Evolutionary conservation across 805 yeast species (phyloP), one percentile per base, ranked within the genome.

Genomic region (Yarrowia yakushimensis): DNA sequence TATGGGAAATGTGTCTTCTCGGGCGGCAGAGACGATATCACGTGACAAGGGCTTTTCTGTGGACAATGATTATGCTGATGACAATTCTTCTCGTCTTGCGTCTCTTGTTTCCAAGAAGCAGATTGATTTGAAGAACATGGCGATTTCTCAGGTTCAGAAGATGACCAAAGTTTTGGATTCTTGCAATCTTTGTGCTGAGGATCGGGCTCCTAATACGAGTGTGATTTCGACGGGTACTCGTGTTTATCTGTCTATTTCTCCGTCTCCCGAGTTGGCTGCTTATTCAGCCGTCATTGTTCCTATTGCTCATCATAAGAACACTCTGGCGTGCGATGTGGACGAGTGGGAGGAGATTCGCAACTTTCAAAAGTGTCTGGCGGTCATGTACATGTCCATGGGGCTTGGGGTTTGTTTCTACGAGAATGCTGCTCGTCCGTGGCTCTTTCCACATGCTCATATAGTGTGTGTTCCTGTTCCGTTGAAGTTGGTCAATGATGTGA

Each of bases 331-430:
- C 63, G 78, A 74, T 23, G 73, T 71, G n/a, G 77, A 76, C 43
- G 82, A 79, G 64, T 72, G 75, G 74, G 76, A 73, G 17, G 84
- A 81, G 66, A 72, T 81, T 2, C 65, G 72, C 54, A 75, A 76
- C 31, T 76, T 77, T 63, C 79, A 81, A 83, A 71, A 73, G 28
- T 68, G 76, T 8, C 67, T 81, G 13, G 71, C 78, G 0, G 65
- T 67, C 43, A 77, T 78, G 71, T 81, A 81, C 69, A 74, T 72
- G 50, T 43, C 69, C 4, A 72, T 63, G 65, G 72, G 67, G 46
- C 74, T 68, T 62, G 74, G 76, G 6, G 79, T 78, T 3, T 59
- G 81, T 9, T 81, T 81, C 64, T 81, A 80, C 67, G 85, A 81
- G 67, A 74, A 72, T 30, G 77, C 81, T 0, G 70, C 74, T 22